A percentile compares a stretch with the other conserved stretches of the same genome.
Conservation (phyloP, 1,139 yeast species). For the Hyphopichia buzzinii region DNA sequence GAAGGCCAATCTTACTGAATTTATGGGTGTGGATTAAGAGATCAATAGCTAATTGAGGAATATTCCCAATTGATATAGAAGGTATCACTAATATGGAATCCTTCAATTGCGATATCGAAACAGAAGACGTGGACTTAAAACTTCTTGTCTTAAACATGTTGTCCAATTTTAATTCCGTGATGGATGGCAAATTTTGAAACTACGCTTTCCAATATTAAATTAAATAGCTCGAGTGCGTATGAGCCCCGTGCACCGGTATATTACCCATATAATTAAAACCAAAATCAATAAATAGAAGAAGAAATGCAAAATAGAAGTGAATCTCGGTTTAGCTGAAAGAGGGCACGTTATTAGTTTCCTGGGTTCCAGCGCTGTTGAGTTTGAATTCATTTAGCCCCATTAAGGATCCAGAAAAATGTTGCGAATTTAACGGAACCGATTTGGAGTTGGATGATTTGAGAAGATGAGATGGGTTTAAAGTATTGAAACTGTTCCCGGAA, state of each 20-base stretch:
- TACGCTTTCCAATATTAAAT: no score
- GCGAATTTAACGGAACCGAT: not conserved
- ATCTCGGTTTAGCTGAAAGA: not conserved
- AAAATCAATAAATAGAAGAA: no score
- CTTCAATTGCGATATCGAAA: not conserved
- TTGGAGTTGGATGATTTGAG: conserved; percentile 14
- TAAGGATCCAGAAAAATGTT: conserved; percentile 1
- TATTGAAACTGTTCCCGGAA: conserved; percentile 9
- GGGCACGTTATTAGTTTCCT: not conserved
- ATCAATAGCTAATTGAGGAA: conserved; percentile 82
- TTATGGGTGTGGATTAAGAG: conserved; percentile 63
- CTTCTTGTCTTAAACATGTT: not conserved
- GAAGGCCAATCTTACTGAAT: conserved; percentile 48
- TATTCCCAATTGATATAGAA: conserved; percentile 81
- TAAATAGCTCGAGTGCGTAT: no score
- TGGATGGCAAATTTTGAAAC: no score
- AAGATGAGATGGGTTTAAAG: conserved; percentile 26
- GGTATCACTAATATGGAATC: conserved; percentile 57
- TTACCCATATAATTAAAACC: no score
- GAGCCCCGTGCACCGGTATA: no score
- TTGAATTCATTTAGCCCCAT: conserved; percentile 7
- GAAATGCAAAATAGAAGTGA: no score
- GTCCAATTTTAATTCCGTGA: not conserved
- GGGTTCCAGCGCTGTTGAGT: conserved; percentile 1
- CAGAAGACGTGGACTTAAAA: conserved; percentile 1